These are phyloP conservation scores for Tuctoria greenei DNA, from an alignment of 176 grass and related monocot species.

Conservation along the genomic window DNA sequence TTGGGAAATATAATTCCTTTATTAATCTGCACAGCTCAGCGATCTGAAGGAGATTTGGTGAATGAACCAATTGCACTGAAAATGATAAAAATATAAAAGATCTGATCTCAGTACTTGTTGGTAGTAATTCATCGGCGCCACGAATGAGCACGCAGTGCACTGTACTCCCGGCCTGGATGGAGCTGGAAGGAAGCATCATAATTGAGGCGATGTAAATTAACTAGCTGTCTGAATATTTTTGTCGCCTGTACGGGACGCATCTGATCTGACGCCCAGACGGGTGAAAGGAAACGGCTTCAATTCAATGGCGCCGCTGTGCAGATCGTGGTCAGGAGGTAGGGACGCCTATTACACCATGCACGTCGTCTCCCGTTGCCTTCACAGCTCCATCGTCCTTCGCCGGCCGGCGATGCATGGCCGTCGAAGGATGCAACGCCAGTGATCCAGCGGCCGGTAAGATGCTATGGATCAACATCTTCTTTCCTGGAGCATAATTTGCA, in stretches of 20 bases:
- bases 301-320: conserved; percentile 10
- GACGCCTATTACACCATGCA: not conserved
- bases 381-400: not conserved
- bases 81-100: conserved; percentile 6
- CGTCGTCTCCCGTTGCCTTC: not conserved
- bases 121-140: conserved; percentile 10
- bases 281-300: conserved; percentile 25
- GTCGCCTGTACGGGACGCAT: not conserved
- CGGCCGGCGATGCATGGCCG: not conserved
- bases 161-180: not conserved
- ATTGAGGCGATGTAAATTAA: conserved; percentile 20
- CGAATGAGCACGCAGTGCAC: not conserved
- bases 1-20: not conserved
- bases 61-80: not conserved
- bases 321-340: not conserved
- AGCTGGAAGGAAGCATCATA: not conserved
- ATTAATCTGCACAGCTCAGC: conserved; percentile 19
- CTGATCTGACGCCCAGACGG: conserved; percentile 15
- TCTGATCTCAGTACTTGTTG: not conserved
- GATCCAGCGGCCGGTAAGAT: not conserved
- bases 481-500: not conserved
- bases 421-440: not conserved
- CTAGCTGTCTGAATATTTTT: conserved; percentile 32
- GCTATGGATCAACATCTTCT: not conserved
- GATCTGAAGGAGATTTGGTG: conserved; percentile 29